Base-by-base conservation (phyloP, 1,284 basidiomycete species). In the Volvariella volvacea region DNA sequence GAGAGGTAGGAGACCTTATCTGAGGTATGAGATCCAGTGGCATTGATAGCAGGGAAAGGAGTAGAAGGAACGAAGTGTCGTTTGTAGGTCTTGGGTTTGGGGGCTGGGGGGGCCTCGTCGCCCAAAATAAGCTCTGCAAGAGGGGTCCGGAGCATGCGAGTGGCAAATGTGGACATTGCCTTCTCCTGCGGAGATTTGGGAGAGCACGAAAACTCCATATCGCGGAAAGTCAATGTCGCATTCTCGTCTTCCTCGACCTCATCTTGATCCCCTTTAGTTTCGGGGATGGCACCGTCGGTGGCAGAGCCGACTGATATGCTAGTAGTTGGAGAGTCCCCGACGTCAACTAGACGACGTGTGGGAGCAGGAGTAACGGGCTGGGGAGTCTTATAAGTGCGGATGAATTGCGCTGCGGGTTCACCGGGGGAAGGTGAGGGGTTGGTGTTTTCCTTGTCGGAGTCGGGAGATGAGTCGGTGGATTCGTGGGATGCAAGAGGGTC, bases 401-500 rank as follows among this genome's bases (percentile, higher is more conserved):
- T 15, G 15, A 80, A 79, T 57, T 78, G 76, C 10, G 68, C 63
- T 19, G 67, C 68, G 15, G 68, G 66, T 36, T 70, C 62, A 15
- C 61, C 57, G 41, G 60, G 6, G 25, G 39, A 37, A 7, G 53
- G 50, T 19, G 56, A 54, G 19, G 68, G 67, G 12, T 48, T 57
- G 34, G 68, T 57, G 58, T 82, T 83, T 59, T 82, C 80, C 67
- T 82, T 82, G 68, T 81, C 77, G 1, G 71, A 70, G 38, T 67
- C 61, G 6, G 60, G 52, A 4, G 60, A 61, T 7, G 54, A 48
- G 10, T 48, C 48, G 49, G 55, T 52, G 15, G 36, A 49, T 51
- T 39, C 44, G 45, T 14, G 52, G 9, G 44, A 43, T 17, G 57
- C 49, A 38, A 82, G 71, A 20, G 78, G 79, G 58, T 82, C 79